A percentile compares a stretch with the other conserved stretches of the same genome.
These are phyloP conservation scores for Mortierella sp. DNA, from an alignment of 371 early-diverging fungal species.

Conservation along the genomic window DNA sequence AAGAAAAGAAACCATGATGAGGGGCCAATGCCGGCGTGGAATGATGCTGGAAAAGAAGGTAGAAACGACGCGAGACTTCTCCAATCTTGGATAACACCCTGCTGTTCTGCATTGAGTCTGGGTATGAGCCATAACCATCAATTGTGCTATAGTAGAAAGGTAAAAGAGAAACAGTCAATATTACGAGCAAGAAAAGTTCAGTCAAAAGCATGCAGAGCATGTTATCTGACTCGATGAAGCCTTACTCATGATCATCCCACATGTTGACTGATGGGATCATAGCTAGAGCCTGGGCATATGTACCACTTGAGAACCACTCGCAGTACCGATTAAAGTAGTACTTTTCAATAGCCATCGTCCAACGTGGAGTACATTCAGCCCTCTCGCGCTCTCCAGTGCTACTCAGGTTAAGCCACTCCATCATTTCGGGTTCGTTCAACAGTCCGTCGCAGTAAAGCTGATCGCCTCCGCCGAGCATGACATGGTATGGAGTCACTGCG, in stretches of 20 bases:
- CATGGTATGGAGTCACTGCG: slow-evolving; percentile 74
- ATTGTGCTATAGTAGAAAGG: slow-evolving; percentile 58
- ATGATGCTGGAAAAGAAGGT: slow-evolving; percentile 88
- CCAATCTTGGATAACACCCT: slow-evolving; percentile 66
- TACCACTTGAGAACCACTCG: slow-evolving; percentile 72
- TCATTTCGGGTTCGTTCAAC: slow-evolving; percentile 62
- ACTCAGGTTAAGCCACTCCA: slow-evolving; percentile 66
- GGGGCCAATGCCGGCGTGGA: slow-evolving; percentile 69
- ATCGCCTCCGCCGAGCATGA: slow-evolving; percentile 87
- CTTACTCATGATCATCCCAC: slow-evolving; percentile 84
- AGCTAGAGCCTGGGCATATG: slow-evolving; percentile 71
- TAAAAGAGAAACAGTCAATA: not conserved
- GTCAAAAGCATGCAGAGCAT: too few relatives aligned
- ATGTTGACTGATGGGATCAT: slow-evolving; percentile 80
- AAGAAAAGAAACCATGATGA: slow-evolving; percentile 70
- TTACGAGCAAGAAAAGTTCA: not conserved
- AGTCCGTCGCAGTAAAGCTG: slow-evolving; percentile 83
- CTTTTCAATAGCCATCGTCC: slow-evolving; percentile 66
- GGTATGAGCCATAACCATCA: slow-evolving; percentile 88
- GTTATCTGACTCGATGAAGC: slow-evolving; percentile 15
- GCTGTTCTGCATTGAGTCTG: slow-evolving; percentile 76
- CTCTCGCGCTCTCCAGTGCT: slow-evolving; percentile 53
- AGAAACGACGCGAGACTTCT: slow-evolving; percentile 81
- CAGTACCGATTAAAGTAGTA: slow-evolving; percentile 84
- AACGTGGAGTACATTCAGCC: slow-evolving; percentile 59